Base-by-base conservation (phyloP, 768 basidiomycete genomes). In the Cyclocybe cylindracea region DNA sequence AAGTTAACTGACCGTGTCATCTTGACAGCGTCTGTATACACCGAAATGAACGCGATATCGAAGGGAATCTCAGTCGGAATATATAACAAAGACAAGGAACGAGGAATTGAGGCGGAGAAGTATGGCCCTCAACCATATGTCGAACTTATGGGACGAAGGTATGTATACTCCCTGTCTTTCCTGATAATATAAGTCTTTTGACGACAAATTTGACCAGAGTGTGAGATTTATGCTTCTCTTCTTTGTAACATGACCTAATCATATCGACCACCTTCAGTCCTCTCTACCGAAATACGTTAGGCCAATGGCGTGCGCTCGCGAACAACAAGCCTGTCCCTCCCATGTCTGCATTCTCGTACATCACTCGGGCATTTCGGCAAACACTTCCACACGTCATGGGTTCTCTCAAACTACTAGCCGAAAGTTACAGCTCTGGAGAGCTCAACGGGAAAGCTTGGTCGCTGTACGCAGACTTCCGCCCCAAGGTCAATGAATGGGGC, bases 391-490 rank as follows among this genome's bases (percentile, higher is more conserved):
- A 85, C 55, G 73, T 95, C 19, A 69, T 95, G 10, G 95, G 95
- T 5, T 85, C 90, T 4, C 68, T 94, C 59, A 82, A 79, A 48
- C 73, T 91, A 31, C 73, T 92, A 34, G 86, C 84, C 4, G 69
- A 76, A 32, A 86, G 80, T 55, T 90, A 82, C 58, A 55, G 73
- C 7, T 73, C 79, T 0, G 64, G 76, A 40, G 84, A 87, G 45
- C 73, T 92, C 14, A 88, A 86, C 61, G 65, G 64, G 42, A 71
- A 77, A 50, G 96, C 87, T 7, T 94, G 89, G 74, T 70, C 77
- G 14, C 74, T 98, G 39, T 98, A 98, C 65, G 81, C 84, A 19
- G 87, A 90, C 13, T 97, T 98, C 67, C 85, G 95, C 51, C 95
- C 95, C 8, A 75, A 77, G 10, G 85, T 85, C 0, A 83, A 83